These are phyloP conservation scores for Penicillium paneum DNA, from an alignment of 2,329 filamentous ascomycete genomes.

Conservation along the genomic window DNA sequence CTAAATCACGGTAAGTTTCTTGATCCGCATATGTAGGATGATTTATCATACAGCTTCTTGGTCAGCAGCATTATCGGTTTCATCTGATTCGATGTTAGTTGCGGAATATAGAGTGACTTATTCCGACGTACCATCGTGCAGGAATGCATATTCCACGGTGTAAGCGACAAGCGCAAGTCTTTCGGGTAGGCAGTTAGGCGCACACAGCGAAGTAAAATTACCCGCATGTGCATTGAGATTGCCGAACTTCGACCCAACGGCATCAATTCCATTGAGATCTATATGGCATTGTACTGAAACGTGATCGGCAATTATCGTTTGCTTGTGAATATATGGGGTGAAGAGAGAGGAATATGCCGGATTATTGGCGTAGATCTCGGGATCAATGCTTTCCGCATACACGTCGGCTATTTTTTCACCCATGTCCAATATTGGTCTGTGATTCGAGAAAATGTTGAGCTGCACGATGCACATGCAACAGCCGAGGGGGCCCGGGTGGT, in stretches of 20 bases:
- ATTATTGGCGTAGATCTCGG: not conserved
- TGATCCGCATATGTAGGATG: not conserved
- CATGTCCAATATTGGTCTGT: not conserved
- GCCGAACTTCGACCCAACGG: not conserved
- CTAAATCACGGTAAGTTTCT: not conserved
- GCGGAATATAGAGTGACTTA: not conserved
- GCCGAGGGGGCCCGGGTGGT: not conserved
- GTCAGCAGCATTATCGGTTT: not conserved
- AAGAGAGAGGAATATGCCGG: not conserved
- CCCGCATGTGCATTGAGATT: not conserved
- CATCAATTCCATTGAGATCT: not conserved
- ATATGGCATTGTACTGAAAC: not conserved
- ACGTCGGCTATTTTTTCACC: not conserved
- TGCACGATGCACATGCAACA: not conserved
- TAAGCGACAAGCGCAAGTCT: not conserved
- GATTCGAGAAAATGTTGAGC: not conserved
- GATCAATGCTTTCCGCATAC: not conserved
- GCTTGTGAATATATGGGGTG: not conserved
- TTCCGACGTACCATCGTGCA: not conserved
- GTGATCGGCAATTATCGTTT: not conserved
- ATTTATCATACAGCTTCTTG: not conserved
- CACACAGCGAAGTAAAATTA: not conserved
- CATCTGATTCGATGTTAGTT: not conserved
- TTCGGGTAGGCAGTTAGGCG: not conserved
- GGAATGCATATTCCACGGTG: not conserved